These are phyloP conservation scores for Hansfordia pulvinata DNA, from an alignment of 2,329 filamentous ascomycete species.

Conservation along the genomic window DNA sequence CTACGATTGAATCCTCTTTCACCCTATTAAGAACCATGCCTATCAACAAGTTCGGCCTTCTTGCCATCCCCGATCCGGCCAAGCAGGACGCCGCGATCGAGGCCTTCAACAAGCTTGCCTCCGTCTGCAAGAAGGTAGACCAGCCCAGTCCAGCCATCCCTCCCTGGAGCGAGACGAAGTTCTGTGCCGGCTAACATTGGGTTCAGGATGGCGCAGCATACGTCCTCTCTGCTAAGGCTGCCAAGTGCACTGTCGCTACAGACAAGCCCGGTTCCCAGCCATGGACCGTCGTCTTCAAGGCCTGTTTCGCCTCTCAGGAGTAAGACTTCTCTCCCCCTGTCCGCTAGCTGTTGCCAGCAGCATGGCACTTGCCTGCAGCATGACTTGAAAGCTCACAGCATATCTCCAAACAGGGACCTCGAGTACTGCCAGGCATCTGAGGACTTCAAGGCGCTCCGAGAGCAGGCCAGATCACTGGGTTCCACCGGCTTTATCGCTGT, in stretches of 20 bases:
- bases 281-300: constrained; percentile 1
- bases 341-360: not conserved
- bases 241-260: not conserved
- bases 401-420: not conserved
- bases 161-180: not conserved
- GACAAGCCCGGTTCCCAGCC: not conserved
- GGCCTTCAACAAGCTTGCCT: not conserved
- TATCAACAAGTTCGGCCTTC: constrained; percentile 1
- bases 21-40: too few species aligned
- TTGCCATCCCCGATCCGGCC: constrained; percentile 1
- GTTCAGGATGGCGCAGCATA: not conserved
- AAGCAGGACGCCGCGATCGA: constrained; percentile 1
- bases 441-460: constrained; percentile 9
- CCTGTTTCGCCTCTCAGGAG: not conserved
- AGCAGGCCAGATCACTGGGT: constrained; percentile 4
- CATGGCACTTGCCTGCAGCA: not conserved
- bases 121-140: constrained; percentile 1
- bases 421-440: constrained; percentile 3
- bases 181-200: not conserved
- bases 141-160: not conserved
- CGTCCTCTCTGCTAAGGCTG: constrained; percentile 1
- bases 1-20: too few species aligned
- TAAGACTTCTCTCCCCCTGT: not conserved
- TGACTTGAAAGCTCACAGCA: not conserved
- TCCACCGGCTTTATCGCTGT: too few species aligned